A percentile compares a stretch with the other conserved stretches of the same genome.
Evolutionary conservation across 176 grass and related monocot genomes (phyloP).

Genomic region (Aegilops umbellulata): DNA sequence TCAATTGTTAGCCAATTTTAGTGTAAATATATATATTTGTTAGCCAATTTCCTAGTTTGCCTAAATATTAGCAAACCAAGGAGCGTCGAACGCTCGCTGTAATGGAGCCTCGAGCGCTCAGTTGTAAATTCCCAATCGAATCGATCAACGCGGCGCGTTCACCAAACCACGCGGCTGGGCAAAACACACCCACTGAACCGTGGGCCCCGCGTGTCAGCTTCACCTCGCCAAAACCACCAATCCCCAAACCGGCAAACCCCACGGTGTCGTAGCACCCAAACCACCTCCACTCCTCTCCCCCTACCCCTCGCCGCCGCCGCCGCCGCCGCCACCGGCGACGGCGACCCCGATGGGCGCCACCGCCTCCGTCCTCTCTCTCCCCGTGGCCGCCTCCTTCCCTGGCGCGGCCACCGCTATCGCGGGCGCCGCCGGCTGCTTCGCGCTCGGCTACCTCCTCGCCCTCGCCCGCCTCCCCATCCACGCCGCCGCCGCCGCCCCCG

Average conservation of each 20-base stretch:
- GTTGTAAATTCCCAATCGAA: too few relatives aligned
- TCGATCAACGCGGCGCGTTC: neutral
- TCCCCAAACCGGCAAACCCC: slow-evolving; percentile 11
- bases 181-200: neutral
- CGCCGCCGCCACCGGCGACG: slow-evolving; percentile 37
- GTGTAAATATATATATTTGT: too few relatives aligned
- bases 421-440: slow-evolving; percentile 78
- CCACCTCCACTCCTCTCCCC: neutral
- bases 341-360: slow-evolving; percentile 44
- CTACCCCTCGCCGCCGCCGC: neutral
- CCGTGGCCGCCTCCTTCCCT: slow-evolving; percentile 30
- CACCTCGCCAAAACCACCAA: neutral
- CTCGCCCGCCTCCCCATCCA: slow-evolving; percentile 30
- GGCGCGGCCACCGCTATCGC: slow-evolving; percentile 40
- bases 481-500: neutral
- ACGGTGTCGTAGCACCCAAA: neutral
- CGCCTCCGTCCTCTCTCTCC: slow-evolving; percentile 30
- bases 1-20: too few relatives aligned
- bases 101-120: too few relatives aligned
- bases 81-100: too few relatives aligned
- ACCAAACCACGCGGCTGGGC: too few relatives aligned
- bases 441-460: slow-evolving; percentile 75
- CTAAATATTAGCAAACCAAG: too few relatives aligned
- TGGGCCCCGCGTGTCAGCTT: neutral
- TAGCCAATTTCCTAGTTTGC: too few relatives aligned